Percentiles rank a stretch among this genome's conserved stretches.
Evolutionary conservation across 441 rosid species (phyloP).

Genomic region (Rhodomyrtus psidioides): DNA sequence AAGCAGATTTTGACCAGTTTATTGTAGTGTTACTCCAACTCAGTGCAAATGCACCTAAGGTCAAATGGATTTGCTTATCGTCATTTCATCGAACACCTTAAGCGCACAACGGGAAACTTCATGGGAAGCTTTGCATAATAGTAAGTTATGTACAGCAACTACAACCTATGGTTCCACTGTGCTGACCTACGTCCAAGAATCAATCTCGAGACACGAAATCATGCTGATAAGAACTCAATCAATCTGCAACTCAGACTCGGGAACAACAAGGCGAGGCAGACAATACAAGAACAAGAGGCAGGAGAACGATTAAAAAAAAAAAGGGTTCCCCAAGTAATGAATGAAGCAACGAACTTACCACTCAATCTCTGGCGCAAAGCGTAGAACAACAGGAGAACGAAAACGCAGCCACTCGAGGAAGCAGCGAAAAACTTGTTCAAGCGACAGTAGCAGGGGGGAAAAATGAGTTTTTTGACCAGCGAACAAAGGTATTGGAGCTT

Average conservation of each 20-base stretch:
- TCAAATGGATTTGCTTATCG: neutral
- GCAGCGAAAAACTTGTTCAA: neutral
- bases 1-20: neutral
- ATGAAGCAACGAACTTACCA: neutral
- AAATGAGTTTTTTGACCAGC: no score
- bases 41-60: neutral
- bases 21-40: neutral
- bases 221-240: neutral
- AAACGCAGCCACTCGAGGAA: neutral
- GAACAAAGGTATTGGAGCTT: fast-evolving
- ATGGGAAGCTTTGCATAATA: neutral
- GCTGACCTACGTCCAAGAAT: neutral
- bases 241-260: neutral
- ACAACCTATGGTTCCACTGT: neutral
- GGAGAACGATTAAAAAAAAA: neutral
- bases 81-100: neutral
- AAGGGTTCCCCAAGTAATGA: neutral
- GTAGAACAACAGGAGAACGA: neutral
- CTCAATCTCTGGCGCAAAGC: neutral
- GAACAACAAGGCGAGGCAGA: neutral
- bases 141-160: neutral
- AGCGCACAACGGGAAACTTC: neutral
- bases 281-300: neutral
- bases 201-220: neutral
- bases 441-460: neutral